phyloP scores from a whole-genome alignment of 805 yeast species.

The Cyberlindnera nakhonratchasimensis region DNA sequence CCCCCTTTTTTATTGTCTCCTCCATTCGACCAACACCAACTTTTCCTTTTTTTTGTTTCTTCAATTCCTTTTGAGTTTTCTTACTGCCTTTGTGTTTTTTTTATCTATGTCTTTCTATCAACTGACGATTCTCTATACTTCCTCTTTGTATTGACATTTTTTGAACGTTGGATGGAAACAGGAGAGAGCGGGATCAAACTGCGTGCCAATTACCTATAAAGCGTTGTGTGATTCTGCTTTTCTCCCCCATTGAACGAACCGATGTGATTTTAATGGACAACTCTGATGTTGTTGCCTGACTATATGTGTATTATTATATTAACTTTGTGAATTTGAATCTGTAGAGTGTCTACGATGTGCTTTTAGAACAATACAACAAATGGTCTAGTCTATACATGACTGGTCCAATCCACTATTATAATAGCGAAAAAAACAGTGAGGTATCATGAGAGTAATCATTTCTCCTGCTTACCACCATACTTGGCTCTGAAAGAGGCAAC shows the following conservation, averaged over 20 bases:
- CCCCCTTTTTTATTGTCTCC: not conserved
- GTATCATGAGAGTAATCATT: not conserved
- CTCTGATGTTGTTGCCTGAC: not conserved
- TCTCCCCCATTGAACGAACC: not conserved
- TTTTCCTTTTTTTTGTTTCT: not conserved
- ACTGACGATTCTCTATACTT: not conserved
- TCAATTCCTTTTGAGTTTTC: not conserved
- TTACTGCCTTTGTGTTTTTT: not conserved
- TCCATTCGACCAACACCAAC: not conserved
- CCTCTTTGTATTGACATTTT: not conserved
- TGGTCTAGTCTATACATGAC: too few species aligned
- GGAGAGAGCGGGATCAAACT: not conserved
- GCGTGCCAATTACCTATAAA: too few species aligned
- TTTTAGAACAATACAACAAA: too few species aligned
- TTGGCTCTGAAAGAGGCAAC: constrained; percentile 80
- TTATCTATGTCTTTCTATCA: not conserved
- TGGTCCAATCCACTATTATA: too few species aligned
- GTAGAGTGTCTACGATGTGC: not conserved
- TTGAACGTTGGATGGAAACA: not conserved
- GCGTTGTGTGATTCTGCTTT: not conserved
- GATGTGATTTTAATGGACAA: not conserved
- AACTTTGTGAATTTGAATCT: too few species aligned
- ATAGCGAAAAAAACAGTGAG: not conserved
- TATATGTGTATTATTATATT: not conserved
- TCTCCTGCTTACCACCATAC: constrained; percentile 74